Base-by-base conservation (phyloP, 1,139 yeast genomes). In the Taiozyma sp. region DNA sequence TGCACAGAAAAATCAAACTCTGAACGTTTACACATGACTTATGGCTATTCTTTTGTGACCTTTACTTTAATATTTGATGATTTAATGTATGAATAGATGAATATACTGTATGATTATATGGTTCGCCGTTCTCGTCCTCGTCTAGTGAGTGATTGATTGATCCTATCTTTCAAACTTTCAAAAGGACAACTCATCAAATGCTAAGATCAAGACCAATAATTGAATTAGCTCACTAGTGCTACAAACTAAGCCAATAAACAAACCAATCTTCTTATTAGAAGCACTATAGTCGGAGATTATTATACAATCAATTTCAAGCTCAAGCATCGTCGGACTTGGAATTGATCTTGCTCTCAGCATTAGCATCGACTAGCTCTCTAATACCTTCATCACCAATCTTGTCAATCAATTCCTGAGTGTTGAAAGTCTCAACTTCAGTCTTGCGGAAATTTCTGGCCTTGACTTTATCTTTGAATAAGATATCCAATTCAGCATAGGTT, bases 401-500 rank as follows among this genome's bases (percentile, higher is more conserved):
- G 13, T 53, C 49, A 21, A 58, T 49, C 53, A 58, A 48, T 19
- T 53, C 49, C 42, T 58, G 55, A 9, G 57, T 47, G 47, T 56
- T 52, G 55, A 59, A 59, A 3, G 57, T 47, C 29, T 57, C 57
- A 16, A 55, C 59, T 30, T 57, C 50, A 0, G 59, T 56, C 7
- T 24, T 2, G 43, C 59, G 61, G 60, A 68, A 68, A 43, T 61
- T 55, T 54, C 71, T 65, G 1, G 71, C 79, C n/a, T 62, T 56
- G 19, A 67, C 64, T 16, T 62, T 55, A 40, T 63, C 54, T 16
- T 56, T 58, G 60, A 72, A 73, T 55, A 73, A 59, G 43, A 57
- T 54, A 56, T 72, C 74, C 59, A 73, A 59, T 49, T 73, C 76
- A 28, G 73, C 75, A 54, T 64, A 71, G 0, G 76, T 71, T 59